phyloP scores from a whole-genome alignment of 108 stramenopile species.

The Pseudonitzschia pungens region DNA sequence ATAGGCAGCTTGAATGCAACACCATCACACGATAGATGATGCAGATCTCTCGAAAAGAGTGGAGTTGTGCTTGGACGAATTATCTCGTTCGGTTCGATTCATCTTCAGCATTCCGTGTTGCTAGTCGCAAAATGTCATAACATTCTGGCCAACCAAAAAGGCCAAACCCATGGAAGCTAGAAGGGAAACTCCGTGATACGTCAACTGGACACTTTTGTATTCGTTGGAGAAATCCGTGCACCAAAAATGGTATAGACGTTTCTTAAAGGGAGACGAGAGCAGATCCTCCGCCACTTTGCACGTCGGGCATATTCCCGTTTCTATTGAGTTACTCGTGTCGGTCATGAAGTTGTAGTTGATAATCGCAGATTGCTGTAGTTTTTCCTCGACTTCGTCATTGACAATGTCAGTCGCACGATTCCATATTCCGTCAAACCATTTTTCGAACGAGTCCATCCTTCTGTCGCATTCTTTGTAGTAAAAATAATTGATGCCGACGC shows the following conservation, averaged over 20 bases:
- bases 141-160: constrained; percentile 1
- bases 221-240: constrained; percentile 6
- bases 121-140: constrained; percentile 16
- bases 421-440: background rate
- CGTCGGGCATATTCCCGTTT: background rate
- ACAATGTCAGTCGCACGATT: background rate
- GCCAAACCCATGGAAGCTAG: background rate
- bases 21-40: no score
- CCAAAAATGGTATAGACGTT: background rate
- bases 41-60: no score
- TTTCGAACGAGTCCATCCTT: background rate
- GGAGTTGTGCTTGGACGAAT: no score
- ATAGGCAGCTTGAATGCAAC: no score
- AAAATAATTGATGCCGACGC: constrained; percentile 10
- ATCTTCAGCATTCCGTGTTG: background rate
- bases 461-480: background rate
- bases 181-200: background rate
- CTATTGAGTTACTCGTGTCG: background rate
- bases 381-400: background rate
- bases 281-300: background rate
- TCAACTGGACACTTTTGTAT: background rate
- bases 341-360: background rate
- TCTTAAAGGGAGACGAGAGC: background rate
- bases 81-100: no score
- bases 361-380: background rate